Conservation (phyloP, 805 yeast genomes). For the Middelhovenomyces tepae region DNA sequence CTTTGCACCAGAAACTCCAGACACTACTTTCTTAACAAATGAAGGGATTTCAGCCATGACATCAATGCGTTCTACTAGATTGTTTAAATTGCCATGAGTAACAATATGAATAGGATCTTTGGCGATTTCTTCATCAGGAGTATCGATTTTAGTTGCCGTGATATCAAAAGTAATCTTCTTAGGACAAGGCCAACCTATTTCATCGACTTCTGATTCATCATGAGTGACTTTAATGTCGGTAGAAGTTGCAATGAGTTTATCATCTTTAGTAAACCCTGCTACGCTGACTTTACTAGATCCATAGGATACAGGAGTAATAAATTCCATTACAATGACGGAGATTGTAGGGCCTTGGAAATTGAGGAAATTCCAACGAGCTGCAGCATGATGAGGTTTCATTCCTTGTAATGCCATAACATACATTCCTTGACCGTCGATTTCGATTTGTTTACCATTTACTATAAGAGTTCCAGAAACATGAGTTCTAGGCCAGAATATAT, state of each 20-base stretch:
- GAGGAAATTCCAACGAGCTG: conserved; percentile 90
- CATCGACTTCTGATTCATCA: conserved; percentile 48
- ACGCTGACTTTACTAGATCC: conserved; percentile 72
- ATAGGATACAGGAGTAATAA: conserved; percentile 86
- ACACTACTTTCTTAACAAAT: conserved; percentile 85
- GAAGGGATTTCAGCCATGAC: conserved; percentile 96
- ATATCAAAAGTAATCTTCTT: conserved; percentile 51
- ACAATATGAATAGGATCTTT: conserved; percentile 36
- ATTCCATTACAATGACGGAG: conserved; percentile 86
- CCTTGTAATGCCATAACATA: conserved; percentile 96
- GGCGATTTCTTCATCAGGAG: conserved; percentile 35
- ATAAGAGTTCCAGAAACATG: conserved; percentile 55
- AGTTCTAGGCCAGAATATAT: conserved; percentile 93
- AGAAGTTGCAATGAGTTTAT: conserved; percentile 56
- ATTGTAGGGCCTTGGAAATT: conserved; percentile 72
- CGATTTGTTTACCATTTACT: conserved; percentile 31
- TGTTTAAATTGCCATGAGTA: conserved; percentile 45
- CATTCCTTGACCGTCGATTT: conserved; percentile 44
- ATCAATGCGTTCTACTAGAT: conserved; percentile 81
- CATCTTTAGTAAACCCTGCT: conserved; percentile 62
- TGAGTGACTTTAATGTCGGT: conserved; percentile 59
- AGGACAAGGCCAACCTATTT: conserved; percentile 91
- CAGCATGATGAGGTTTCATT: conserved; percentile 99
- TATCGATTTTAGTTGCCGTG: conserved; percentile 39
- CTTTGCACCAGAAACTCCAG: conserved; percentile 91